Conservation (phyloP, 1,284 basidiomycete genomes). For the Ustilago bromivora region DNA sequence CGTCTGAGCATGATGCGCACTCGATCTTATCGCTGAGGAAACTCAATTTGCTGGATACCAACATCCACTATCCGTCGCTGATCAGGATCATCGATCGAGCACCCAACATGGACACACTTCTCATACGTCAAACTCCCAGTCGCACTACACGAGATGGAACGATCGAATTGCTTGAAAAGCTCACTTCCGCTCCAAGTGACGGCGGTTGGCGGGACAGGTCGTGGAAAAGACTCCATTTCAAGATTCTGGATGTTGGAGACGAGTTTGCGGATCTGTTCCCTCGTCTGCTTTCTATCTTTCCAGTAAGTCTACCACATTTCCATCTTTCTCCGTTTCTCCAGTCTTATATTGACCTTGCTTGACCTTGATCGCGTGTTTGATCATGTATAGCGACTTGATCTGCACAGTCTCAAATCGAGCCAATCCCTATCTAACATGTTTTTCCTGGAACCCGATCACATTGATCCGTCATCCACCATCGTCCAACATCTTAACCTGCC, state of each 20-base stretch:
- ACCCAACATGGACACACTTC: constrained; percentile 17
- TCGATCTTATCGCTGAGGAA: constrained; percentile 15
- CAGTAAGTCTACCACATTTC: constrained; percentile 5
- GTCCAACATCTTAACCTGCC: constrained; percentile 29
- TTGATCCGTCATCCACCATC: background rate
- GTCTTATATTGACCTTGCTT: background rate
- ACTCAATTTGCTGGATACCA: constrained; percentile 32
- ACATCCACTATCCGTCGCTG: constrained; percentile 21
- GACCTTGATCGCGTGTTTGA: background rate
- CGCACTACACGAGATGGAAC: constrained; percentile 24
- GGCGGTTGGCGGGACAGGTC: constrained; percentile 6
- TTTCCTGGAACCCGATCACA: constrained; percentile 5
- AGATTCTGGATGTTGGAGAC: constrained; percentile 25
- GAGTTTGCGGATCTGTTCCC: constrained; percentile 33
- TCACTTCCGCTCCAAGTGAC: background rate
- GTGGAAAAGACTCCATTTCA: constrained; percentile 24
- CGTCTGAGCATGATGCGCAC: background rate
- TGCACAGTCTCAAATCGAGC: constrained; percentile 25
- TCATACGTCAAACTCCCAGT: constrained; percentile 25
- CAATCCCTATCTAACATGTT: constrained; percentile 24
- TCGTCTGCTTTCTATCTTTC: constrained; percentile 15
- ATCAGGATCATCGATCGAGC: constrained; percentile 11
- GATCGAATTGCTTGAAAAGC: constrained; percentile 18
- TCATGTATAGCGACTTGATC: constrained; percentile 8
- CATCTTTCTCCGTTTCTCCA: background rate